A percentile compares a stretch with the other conserved stretches of the same genome.
phyloP scores from a whole-genome alignment of 1,139 yeast genomes.

The Suhomyces kunorum region DNA sequence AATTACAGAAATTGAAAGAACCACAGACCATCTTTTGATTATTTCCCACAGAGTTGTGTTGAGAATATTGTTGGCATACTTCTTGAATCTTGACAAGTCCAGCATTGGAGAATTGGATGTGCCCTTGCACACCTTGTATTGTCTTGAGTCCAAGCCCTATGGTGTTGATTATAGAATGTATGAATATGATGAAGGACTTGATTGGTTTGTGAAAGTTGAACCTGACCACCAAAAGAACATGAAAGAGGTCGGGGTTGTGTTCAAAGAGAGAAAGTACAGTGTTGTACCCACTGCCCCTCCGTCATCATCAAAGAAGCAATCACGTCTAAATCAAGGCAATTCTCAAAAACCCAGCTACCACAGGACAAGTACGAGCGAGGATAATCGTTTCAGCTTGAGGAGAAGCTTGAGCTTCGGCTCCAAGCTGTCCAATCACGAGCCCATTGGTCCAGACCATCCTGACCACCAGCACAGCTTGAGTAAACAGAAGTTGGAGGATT shows the following conservation, averaged over 20 bases:
- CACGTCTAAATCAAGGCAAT: neutral
- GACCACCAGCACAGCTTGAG: conserved; percentile 16
- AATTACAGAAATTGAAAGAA: conserved; percentile 89
- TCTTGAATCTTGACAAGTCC: conserved; percentile 79
- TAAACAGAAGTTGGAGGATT: conserved; percentile 24
- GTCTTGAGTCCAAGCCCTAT: conserved; percentile 89
- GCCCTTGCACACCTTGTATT: conserved; percentile 86
- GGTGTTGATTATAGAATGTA: conserved; percentile 92
- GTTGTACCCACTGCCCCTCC: conserved; percentile 77
- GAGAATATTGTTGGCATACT: conserved; percentile 83
- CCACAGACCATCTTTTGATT: conserved; percentile 80
- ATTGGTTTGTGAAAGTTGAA: conserved; percentile 76
- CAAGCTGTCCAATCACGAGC: conserved; percentile 11
- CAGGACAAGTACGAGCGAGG: conserved; percentile 1
- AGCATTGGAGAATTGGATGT: conserved; percentile 88
- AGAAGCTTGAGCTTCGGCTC: conserved; percentile 21
- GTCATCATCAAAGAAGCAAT: conserved; percentile 17
- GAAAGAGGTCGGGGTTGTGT: conserved; percentile 67
- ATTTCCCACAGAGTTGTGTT: conserved; percentile 91
- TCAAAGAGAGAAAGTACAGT: conserved; percentile 64
- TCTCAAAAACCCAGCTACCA: neutral
- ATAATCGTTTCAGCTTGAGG: conserved; percentile 16
- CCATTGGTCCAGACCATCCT: neutral
- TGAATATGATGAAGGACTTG: conserved; percentile 76
- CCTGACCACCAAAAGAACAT: conserved; percentile 62